Conservation (phyloP, 371 early-diverging fungal genomes). For the Fennellomyces sp. region DNA sequence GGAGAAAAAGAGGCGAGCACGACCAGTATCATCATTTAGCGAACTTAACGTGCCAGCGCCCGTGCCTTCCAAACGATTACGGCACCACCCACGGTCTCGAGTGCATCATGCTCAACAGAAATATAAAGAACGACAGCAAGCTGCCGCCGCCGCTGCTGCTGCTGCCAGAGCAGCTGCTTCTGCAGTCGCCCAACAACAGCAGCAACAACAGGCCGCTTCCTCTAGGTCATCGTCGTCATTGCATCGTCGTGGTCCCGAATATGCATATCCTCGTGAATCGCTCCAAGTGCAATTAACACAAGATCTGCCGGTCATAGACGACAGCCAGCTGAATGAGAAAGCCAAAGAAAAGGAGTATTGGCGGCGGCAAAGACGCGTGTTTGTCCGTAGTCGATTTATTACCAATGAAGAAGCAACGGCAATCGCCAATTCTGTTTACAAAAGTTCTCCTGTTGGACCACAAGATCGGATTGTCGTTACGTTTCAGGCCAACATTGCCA, state of each 20-base stretch:
- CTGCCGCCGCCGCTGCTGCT: constrained; percentile 2
- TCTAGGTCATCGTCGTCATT: background rate
- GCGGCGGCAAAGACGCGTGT: constrained; percentile 40
- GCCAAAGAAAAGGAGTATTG: constrained; percentile 35
- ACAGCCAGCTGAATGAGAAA: constrained; percentile 14
- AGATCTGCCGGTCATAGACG: constrained; percentile 19
- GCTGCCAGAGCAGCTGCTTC: background rate
- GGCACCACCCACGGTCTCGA: constrained; percentile 10
- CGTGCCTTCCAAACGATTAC: constrained; percentile 19
- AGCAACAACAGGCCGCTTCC: background rate
- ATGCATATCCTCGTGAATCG: constrained; percentile 23
- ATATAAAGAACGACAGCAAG: constrained; percentile 1
- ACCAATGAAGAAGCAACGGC: constrained; percentile 32
- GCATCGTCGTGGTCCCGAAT: constrained; percentile 16
- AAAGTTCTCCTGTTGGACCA: constrained; percentile 6
- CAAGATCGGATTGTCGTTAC: constrained; percentile 16
- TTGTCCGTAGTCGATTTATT: constrained; percentile 39
- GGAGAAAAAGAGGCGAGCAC: background rate
- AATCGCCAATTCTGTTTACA: constrained; percentile 29
- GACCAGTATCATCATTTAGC: constrained; percentile 7
- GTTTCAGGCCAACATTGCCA: constrained; percentile 21
- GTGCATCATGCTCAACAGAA: constrained; percentile 9
- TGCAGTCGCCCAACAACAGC: background rate
- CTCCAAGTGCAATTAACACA: constrained; percentile 13
- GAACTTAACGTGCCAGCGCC: constrained; percentile 17